Evolutionary conservation across 2,329 filamentous ascomycete genomes (phyloP).

Genomic region (Ophiostoma himal-ulmi): DNA sequence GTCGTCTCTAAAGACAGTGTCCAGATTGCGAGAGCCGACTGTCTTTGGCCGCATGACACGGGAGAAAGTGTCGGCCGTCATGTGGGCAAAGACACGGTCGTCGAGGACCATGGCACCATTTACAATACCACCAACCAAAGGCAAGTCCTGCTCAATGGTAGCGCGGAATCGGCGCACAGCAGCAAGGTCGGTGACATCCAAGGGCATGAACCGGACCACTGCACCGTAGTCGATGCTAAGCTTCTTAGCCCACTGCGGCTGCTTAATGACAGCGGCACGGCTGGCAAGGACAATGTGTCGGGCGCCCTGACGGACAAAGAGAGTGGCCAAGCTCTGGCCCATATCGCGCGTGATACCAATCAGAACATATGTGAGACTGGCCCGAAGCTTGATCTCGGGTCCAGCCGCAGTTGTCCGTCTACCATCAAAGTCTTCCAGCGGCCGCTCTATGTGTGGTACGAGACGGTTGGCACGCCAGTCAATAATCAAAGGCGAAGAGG

Average conservation of each 20-base stretch:
- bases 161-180: slow-evolving; percentile 31
- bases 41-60: slow-evolving; percentile 40
- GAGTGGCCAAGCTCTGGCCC: slow-evolving; percentile 39
- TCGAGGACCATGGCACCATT: slow-evolving; percentile 45
- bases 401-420: background rate
- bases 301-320: slow-evolving; percentile 37
- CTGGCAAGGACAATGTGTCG: slow-evolving; percentile 38
- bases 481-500: slow-evolving; percentile 27
- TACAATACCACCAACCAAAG: slow-evolving; percentile 37
- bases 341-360: slow-evolving; percentile 41
- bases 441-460: slow-evolving; percentile 27
- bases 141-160: slow-evolving; percentile 27
- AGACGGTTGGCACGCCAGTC: slow-evolving; percentile 38
- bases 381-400: slow-evolving; percentile 26
- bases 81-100: slow-evolving; percentile 39
- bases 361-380: slow-evolving; percentile 37
- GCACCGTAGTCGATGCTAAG: slow-evolving; percentile 28
- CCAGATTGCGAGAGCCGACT: slow-evolving; percentile 37
- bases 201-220: slow-evolving; percentile 27
- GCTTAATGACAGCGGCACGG: slow-evolving; percentile 32
- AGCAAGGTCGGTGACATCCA: slow-evolving; percentile 31
- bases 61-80: slow-evolving; percentile 36
- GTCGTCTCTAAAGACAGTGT: slow-evolving; percentile 32
- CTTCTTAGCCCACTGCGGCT: slow-evolving; percentile 34
- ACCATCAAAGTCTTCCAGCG: slow-evolving; percentile 1